A percentile compares a stretch with the other conserved stretches of the same genome.
Evolutionary conservation across 805 yeast species (phyloP).

Genomic region (Yarrowia sp.): DNA sequence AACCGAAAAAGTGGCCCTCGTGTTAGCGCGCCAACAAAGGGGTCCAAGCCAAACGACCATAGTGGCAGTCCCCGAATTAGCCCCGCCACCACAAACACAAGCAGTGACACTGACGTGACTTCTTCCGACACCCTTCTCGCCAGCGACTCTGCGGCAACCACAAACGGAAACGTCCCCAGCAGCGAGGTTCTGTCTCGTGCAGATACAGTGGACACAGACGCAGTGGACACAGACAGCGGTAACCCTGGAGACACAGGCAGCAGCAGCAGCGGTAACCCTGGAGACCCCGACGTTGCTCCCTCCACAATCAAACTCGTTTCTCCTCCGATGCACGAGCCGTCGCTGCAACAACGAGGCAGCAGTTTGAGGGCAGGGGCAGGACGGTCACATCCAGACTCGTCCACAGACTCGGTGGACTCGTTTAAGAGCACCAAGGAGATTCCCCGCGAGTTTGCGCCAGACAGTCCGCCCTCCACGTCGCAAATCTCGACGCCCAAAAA

Average conservation of each 20-base stretch:
- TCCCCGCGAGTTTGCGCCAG: conserved; percentile 19
- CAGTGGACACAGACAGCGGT: background rate
- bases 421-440: conserved; percentile 12
- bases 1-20: background rate
- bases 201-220: no score
- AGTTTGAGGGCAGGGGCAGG: background rate
- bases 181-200: no score
- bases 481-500: background rate
- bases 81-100: no score
- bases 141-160: no score
- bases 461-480: background rate
- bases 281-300: background rate
- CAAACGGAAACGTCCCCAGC: no score
- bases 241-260: background rate
- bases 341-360: background rate
- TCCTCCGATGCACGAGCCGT: background rate
- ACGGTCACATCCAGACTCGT: background rate
- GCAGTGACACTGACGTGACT: no score
- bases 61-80: no score
- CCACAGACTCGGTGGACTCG: conserved; percentile 16
- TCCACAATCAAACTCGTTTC: background rate
- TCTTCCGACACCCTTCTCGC: no score
- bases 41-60: background rate
- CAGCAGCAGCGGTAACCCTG: background rate
- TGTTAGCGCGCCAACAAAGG: background rate